Evolutionary conservation across 2,329 filamentous ascomycete species (phyloP).

Genomic region (Waltergamsia citrina): DNA sequence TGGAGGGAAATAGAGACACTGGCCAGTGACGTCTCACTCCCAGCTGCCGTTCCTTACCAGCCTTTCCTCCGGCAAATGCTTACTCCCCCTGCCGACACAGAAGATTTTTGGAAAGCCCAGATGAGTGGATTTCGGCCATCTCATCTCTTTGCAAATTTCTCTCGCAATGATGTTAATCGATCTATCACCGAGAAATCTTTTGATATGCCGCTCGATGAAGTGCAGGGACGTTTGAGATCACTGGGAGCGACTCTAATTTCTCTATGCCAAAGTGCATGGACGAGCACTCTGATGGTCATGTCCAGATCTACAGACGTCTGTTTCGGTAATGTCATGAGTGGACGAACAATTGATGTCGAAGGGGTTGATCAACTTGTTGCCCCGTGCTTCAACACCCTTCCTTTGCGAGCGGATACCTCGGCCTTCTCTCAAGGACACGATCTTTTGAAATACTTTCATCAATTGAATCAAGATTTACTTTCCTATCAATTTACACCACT

Average conservation of each 20-base stretch:
- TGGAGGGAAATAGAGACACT: slow-evolving; percentile 60
- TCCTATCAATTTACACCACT: slow-evolving; percentile 68
- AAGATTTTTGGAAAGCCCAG: slow-evolving; percentile 56
- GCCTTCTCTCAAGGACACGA: slow-evolving; percentile 6
- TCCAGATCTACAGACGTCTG: slow-evolving; percentile 57
- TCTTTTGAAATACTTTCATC: slow-evolving; percentile 51
- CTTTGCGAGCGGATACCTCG: slow-evolving; percentile 51
- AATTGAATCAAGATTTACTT: slow-evolving; percentile 50
- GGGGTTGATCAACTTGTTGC: slow-evolving; percentile 66
- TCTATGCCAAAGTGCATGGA: slow-evolving; percentile 65
- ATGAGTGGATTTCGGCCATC: slow-evolving; percentile 38
- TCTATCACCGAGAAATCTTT: slow-evolving; percentile 17
- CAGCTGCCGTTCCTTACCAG: slow-evolving; percentile 43
- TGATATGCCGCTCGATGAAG: slow-evolving; percentile 25
- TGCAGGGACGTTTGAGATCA: slow-evolving; percentile 40
- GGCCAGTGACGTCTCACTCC: slow-evolving; percentile 37
- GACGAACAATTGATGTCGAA: slow-evolving; percentile 57
- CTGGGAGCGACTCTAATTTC: slow-evolving; percentile 55
- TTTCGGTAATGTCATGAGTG: slow-evolving; percentile 81
- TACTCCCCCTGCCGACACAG: slow-evolving; percentile 32
- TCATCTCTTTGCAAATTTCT: slow-evolving; percentile 13
- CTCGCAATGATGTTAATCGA: slow-evolving; percentile 14
- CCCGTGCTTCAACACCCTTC: slow-evolving; percentile 87
- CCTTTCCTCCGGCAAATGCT: slow-evolving; percentile 54
- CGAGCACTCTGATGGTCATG: slow-evolving; percentile 48